These are phyloP conservation scores for Pugionium cornutum DNA, from an alignment of 345 rosid species.

Conservation along the genomic window DNA sequence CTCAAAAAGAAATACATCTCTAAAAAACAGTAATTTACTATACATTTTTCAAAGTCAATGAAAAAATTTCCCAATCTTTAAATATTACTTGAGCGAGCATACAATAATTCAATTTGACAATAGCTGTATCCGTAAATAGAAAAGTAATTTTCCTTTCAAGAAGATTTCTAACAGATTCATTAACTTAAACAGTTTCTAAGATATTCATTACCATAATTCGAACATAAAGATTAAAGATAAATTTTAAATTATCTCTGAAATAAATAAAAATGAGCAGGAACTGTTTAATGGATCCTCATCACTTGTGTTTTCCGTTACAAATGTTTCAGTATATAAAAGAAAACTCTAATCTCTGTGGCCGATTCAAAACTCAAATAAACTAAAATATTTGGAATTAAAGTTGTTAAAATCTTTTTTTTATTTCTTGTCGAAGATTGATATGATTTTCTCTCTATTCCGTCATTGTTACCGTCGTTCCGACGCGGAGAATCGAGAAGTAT, in stretches of 20 bases:
- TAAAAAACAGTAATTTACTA: too few relatives aligned
- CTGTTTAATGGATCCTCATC: constrained; percentile 4
- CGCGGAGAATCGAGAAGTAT: background rate
- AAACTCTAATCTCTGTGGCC: too few relatives aligned
- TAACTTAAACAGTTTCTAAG: constrained; percentile 14
- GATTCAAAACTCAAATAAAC: too few relatives aligned
- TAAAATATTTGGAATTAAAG: background rate
- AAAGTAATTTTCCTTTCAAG: too few relatives aligned
- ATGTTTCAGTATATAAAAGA: background rate
- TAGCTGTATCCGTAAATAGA: too few relatives aligned
- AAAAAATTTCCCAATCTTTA: too few relatives aligned
- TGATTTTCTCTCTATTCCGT: constrained; percentile 14
- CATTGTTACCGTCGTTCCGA: constrained; percentile 28
- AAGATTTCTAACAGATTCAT: constrained; percentile 7
- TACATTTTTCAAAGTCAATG: too few relatives aligned
- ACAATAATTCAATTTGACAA: too few relatives aligned
- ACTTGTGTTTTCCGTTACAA: constrained; percentile 5
- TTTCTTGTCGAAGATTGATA: background rate
- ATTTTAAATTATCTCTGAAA: too few relatives aligned
- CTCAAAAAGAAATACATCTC: too few relatives aligned
- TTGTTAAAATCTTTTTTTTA: too few relatives aligned
- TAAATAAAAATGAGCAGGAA: constrained; percentile 4
- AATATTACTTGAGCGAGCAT: too few relatives aligned
- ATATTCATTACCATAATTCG: background rate
- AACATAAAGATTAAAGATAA: background rate